Evolutionary conservation across 768 basidiomycete species (phyloP).

Genomic region (Leccinellum luteum): DNA sequence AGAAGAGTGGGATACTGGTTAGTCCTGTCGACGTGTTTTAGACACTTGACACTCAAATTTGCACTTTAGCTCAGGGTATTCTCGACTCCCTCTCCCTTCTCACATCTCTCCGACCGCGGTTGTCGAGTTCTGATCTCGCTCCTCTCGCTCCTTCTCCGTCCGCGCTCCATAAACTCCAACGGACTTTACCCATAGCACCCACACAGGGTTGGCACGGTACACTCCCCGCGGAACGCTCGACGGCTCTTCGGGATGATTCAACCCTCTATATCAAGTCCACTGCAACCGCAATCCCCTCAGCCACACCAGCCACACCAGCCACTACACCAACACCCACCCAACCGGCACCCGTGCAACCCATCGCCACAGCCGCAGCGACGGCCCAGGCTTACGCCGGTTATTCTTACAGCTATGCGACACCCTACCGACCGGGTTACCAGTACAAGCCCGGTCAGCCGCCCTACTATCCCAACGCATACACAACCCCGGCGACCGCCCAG

Average conservation of each 20-base stretch:
- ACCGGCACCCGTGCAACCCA: slow-evolving; percentile 21
- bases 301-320: slow-evolving; percentile 33
- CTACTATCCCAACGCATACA: slow-evolving; percentile 30
- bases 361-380: slow-evolving; percentile 25
- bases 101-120: slow-evolving; percentile 68
- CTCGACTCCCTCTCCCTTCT: slow-evolving; percentile 66
- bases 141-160: slow-evolving; percentile 62
- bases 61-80: slow-evolving; percentile 64
- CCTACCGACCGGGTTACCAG: slow-evolving; percentile 32
- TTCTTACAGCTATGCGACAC: slow-evolving; percentile 37
- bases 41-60: slow-evolving; percentile 11
- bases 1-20: slow-evolving; percentile 84
- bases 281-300: slow-evolving; percentile 32
- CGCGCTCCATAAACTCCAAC: slow-evolving; percentile 68
- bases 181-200: slow-evolving; percentile 59
- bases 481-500: slow-evolving; percentile 24
- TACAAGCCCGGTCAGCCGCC: slow-evolving; percentile 39
- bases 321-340: slow-evolving; percentile 34
- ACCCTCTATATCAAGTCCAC: slow-evolving; percentile 64
- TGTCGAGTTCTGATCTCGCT: slow-evolving; percentile 36
- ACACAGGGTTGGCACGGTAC: slow-evolving; percentile 74
- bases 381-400: slow-evolving; percentile 32
- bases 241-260: slow-evolving; percentile 71
- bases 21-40: slow-evolving; percentile 22
- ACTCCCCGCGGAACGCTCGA: slow-evolving; percentile 51